Base-by-base conservation (phyloP, 768 basidiomycete species). In the Suillus cothurnatus region DNA sequence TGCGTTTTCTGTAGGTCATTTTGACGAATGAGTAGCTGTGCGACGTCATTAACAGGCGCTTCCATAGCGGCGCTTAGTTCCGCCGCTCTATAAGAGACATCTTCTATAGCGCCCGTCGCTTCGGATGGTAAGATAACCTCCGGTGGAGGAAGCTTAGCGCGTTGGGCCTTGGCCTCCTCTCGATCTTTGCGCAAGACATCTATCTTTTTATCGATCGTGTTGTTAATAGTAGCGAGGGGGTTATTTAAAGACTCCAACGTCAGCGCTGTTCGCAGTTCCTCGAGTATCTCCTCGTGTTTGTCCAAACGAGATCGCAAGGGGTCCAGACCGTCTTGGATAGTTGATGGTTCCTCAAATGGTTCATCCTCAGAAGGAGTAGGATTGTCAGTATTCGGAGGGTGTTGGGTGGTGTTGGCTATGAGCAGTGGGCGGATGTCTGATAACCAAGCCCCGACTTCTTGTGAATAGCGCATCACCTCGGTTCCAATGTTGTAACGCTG, bases 231-330 rank as follows among this genome's bases (percentile, higher is more conserved):
- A 32, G 62, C 50, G 34, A 56, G 59, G 15, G 70, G 61, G 23
- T 77, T 66, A 50, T 58, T 39, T 23, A 71, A 52, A 57, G 73
- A 47, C 62, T 66, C 34, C 17, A 78, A 66, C n/a, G 77, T 74
- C 21, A 78, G 64, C 38, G 73, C 72, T 6, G 77, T 68, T 11
- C 70, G 73, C 8, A 71, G 66, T 61, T 77, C 74, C n/a, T 76
- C 75, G 9, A 78, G 63, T n/a, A 69, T 70, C 39, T 75, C 70
- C 58, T 73, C 75, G 19, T 77, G 66, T 31, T 72, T 63, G 36
- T 38, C 69, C 15, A 78, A 26, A 32, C 61, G 71, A 55, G 14
- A 63, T 61, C 41, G 69, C 57, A 76, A 56, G 6, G 65, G 17
- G 55, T 47, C 36, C 31, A 59, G 61, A 43, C 69, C 65, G 6